Evolutionary conservation across 805 yeast species (phyloP), one percentile per base, ranked within the genome.

Genomic region (Metschnikowia aberdeeniae): DNA sequence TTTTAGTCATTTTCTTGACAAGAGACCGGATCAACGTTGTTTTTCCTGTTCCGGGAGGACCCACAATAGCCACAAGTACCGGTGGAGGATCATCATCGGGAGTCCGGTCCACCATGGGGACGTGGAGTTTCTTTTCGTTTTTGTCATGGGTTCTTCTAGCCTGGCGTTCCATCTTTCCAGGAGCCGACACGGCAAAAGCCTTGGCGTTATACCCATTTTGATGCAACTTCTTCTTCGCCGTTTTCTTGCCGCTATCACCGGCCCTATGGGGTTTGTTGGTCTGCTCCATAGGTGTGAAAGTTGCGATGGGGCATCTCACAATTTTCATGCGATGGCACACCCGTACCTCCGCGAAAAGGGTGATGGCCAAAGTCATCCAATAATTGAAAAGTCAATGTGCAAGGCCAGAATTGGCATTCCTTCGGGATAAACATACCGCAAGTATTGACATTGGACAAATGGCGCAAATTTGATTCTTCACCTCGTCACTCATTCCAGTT

Each of bases 71-170:
- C 20, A 93, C 89, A 45, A 93, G 82, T 19, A 93, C 84, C 34
- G 99, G 99, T 17, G 97, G 97, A 4, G 98, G 97, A 55, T 88
- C 95, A 59, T 92, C 97, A 46, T 92, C 98, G 0, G 98, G 97
- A 0, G 97, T 89, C 55, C 98, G 76, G 63, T 93, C 96, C 41
- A 93, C 85, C 97, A 93, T 90, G 12, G 99, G 98, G 17, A 90
- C 97, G 72, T 93, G 98, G 60, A 86, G 77, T 60, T 83, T 86
- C 60, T 78, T 83, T 64, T 93, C 98, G 50, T 81, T 77, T 44
- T 79, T 75, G 60, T 93, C 99, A 52, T 85, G 85, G 5, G 95
- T 68, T 63, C 99, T 77, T 60, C 80, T 79, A 51, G 96, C 96
- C 75, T 78, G 82, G 51, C 86, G 77, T 55, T 87, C 89, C 63